Evolutionary conservation across 257 asterid species (phyloP).

Genomic region (Capsicum pubescens): DNA sequence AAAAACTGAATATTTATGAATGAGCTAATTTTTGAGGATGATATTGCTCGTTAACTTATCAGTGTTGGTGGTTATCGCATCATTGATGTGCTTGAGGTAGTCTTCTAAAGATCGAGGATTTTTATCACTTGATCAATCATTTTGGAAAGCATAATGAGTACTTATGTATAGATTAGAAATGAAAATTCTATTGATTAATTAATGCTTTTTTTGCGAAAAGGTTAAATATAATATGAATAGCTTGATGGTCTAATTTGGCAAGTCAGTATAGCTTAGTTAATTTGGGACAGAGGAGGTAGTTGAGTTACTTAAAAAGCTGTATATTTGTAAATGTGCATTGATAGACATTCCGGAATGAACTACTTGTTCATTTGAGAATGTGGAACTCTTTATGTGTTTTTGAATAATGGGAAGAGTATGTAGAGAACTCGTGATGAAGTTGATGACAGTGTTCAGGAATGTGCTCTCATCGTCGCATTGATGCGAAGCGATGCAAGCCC

Average conservation of each 20-base stretch:
- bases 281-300: not conserved
- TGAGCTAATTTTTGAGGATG: slow-evolving; percentile 40
- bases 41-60: slow-evolving; percentile 59
- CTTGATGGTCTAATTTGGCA: not conserved
- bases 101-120: not conserved
- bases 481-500: no score
- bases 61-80: slow-evolving; percentile 76
- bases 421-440: not conserved
- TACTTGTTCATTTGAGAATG: not conserved
- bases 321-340: not conserved
- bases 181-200: not conserved
- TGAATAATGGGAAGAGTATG: not conserved
- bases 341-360: not conserved
- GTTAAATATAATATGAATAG: not conserved
- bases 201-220: not conserved
- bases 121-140: not conserved
- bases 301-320: not conserved
- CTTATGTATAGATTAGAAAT: not conserved
- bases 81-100: slow-evolving; percentile 85
- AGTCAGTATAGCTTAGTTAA: not conserved
- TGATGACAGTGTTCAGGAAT: not conserved
- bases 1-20: not conserved
- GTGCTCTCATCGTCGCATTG: no score
- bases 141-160: not conserved
- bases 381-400: not conserved